These are phyloP conservation scores for Sonneratia alba DNA, from an alignment of 345 rosid species.

Conservation along the genomic window DNA sequence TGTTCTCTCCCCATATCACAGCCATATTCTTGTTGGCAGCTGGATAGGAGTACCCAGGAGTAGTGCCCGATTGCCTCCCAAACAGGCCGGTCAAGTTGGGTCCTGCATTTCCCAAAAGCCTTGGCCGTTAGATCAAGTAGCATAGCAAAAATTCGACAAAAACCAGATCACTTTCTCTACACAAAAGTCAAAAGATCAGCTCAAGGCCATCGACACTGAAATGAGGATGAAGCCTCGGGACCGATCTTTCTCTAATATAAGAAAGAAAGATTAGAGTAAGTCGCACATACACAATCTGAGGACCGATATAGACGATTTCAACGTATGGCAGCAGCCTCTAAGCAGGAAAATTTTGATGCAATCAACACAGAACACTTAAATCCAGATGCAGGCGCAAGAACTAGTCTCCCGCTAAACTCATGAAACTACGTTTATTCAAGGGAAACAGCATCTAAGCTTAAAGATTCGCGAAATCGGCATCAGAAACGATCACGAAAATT, in stretches of 20 bases:
- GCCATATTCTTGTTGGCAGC: conserved; percentile 85
- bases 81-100: conserved; percentile 84
- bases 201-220: neutral
- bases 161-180: neutral
- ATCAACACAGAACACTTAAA: neutral
- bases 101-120: conserved; percentile 29
- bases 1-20: conserved; percentile 72
- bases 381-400: neutral
- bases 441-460: neutral
- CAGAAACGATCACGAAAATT: neutral
- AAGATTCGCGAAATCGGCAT: neutral
- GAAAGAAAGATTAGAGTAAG: neutral
- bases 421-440: too few species aligned
- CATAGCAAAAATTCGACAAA: neutral
- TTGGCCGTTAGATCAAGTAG: neutral
- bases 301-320: neutral
- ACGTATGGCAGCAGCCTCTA: neutral
- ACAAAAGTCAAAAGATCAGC: too few species aligned
- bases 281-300: neutral
- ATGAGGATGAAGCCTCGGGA: neutral
- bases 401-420: neutral
- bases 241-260: neutral
- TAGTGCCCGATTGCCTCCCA: conserved; percentile 83
- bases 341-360: neutral
- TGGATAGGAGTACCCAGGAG: conserved; percentile 74